These are phyloP conservation scores for Polytrichum commune DNA, from an alignment of 225 moss, liverwort and hornwort genomes.

Conservation along the genomic window DNA sequence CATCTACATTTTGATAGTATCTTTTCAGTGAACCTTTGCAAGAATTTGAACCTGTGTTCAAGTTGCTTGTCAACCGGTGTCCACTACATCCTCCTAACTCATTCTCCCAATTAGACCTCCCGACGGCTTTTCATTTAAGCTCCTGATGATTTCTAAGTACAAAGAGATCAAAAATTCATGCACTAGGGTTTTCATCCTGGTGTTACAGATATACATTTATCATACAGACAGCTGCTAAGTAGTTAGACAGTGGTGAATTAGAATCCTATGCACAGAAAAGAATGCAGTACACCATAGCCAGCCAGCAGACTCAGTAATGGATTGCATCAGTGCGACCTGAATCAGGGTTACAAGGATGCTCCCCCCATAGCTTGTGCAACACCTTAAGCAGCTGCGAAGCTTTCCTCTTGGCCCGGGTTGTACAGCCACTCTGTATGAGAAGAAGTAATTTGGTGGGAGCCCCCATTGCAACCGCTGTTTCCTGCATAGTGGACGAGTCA, in stretches of 20 bases:
- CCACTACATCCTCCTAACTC: background rate
- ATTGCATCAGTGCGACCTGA: slow-evolving; percentile 43
- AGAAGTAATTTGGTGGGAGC: slow-evolving; percentile 53
- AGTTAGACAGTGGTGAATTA: background rate
- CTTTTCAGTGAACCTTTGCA: background rate
- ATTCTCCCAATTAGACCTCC: background rate
- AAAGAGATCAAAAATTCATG: slow-evolving; percentile 25
- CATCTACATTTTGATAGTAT: background rate
- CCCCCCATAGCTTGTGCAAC: slow-evolving; percentile 70
- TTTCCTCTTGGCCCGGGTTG: slow-evolving; percentile 70
- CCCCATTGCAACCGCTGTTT: slow-evolving; percentile 48
- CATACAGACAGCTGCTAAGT: slow-evolving; percentile 22
- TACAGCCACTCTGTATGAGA: slow-evolving; percentile 73
- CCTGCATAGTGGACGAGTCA: slow-evolving; percentile 34
- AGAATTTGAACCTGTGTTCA: background rate
- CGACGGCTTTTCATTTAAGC: slow-evolving; percentile 3
- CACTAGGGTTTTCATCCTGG: background rate
- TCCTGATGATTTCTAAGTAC: slow-evolving; percentile 6
- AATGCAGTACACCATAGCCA: slow-evolving; percentile 5
- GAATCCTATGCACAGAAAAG: slow-evolving; percentile 19
- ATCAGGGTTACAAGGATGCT: slow-evolving; percentile 48
- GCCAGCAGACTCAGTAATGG: slow-evolving; percentile 28
- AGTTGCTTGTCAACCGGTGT: background rate
- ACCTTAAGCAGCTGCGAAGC: slow-evolving; percentile 66
- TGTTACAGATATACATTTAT: slow-evolving; percentile 38